A percentile compares a stretch with the other conserved stretches of the same genome.
phyloP scores from a whole-genome alignment of 768 basidiomycete species.

The Pisolithus microcarpus region DNA sequence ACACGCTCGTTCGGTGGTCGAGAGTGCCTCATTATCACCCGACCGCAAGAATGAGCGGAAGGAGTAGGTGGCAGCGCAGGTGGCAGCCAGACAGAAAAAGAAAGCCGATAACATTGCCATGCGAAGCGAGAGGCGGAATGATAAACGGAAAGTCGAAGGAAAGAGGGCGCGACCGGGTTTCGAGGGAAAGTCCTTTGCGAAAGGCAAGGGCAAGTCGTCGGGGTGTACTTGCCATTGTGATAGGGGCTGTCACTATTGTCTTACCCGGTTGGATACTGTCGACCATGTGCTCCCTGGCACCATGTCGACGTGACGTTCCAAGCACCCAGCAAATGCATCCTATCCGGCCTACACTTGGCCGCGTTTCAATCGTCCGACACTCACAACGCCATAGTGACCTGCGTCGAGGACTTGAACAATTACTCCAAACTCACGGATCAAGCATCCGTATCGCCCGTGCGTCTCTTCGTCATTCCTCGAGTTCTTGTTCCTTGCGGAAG shows the following conservation, averaged over 20 bases:
- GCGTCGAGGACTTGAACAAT: no score
- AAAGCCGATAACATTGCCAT: constrained; percentile 83
- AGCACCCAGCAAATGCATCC: constrained; percentile 63
- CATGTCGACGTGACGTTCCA: constrained; percentile 32
- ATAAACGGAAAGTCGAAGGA: constrained; percentile 28
- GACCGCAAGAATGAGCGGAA: constrained; percentile 75
- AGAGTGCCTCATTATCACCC: neutral
- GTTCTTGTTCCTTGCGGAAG: constrained; percentile 8
- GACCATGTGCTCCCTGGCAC: neutral
- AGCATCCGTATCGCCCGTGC: constrained; percentile 52
- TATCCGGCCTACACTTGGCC: constrained; percentile 68
- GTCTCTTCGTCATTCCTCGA: constrained; percentile 34
- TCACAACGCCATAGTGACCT: constrained; percentile 50
- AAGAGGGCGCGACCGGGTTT: constrained; percentile 83
- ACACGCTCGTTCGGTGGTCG: neutral
- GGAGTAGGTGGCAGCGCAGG: constrained; percentile 60
- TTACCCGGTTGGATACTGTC: neutral
- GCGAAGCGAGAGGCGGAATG: constrained; percentile 68
- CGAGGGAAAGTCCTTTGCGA: constrained; percentile 77
- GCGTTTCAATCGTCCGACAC: constrained; percentile 74
- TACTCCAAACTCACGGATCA: constrained; percentile 69
- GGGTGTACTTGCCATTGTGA: neutral
- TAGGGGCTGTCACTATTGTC: no score
- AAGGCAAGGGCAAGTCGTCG: constrained; percentile 32
- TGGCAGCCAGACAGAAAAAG: constrained; percentile 88